Evolutionary conservation across 2,329 filamentous ascomycete genomes (phyloP), one percentile per base, ranked within the genome.

Genomic region (Coleophoma cylindrospora): DNA sequence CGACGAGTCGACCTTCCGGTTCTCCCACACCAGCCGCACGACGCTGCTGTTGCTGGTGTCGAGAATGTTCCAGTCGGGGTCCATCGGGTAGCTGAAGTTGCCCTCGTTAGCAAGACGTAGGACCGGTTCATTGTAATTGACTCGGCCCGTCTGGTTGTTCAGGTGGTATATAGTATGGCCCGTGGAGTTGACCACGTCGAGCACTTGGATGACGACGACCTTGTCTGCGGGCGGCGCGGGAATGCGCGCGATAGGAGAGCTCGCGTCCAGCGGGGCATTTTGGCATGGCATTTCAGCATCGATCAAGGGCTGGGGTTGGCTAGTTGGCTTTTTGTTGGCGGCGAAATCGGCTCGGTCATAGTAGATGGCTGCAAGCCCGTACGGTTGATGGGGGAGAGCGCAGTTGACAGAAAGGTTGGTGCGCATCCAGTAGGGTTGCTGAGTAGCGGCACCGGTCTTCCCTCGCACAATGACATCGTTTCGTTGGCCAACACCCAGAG

Each of bases 361-460:
- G 68, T 84, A 86, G 46, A 89, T 73, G 8, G 76, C 80, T 0
- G 84, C 86, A 0, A 81, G 61, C 3, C 79, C 83, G 48, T 74
- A 60, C 3, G 74, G 74, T 43, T 80, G 73, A 13, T 68, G 69
- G 2, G 74, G 59, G 2, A 69, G 54, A 3, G 76, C 74, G 68
- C 80, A 81, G 3, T 59, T 54, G 1, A 65, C 68, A 15, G 63
- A 62, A 9, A 83, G 67, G 59, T 75, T 79, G 54, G 75, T 71
- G 43, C 81, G 77, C 71, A 86, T 80, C 79, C 80, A 85, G 59
- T 77, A 82, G 2, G 77, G 67, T 13, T 68, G 66, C 2, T 70
- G 58, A 19, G 19, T 3, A 19, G 19, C 2, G 6, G 67, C 63
- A 8, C 70, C 74, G 3, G 60, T 64, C 48, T 76, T 61, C 9